These are phyloP conservation scores for Teratosphaeria epicoccoides DNA, from an alignment of 2,329 filamentous ascomycete genomes.

Conservation along the genomic window DNA sequence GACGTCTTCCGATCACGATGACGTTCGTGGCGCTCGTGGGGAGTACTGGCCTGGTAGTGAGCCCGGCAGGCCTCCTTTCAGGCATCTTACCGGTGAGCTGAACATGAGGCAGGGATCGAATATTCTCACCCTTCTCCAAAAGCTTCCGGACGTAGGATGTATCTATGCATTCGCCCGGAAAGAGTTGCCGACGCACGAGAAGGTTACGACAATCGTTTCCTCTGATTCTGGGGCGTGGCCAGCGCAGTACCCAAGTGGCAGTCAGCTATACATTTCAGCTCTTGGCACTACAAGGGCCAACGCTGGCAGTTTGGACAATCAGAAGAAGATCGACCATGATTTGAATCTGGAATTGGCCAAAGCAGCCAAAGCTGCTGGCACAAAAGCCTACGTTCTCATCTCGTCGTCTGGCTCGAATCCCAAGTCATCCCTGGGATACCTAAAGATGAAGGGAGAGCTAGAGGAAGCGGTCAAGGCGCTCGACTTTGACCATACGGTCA, in stretches of 20 bases:
- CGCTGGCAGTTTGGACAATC: constrained; percentile 66
- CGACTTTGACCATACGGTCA: constrained; percentile 67
- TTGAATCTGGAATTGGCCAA: constrained; percentile 70
- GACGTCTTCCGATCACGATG: too few relatives aligned
- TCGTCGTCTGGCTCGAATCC: constrained; percentile 46
- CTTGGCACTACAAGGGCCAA: constrained; percentile 68
- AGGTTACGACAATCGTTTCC: constrained; percentile 57
- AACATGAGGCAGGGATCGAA: constrained; percentile 49
- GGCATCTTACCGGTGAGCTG: constrained; percentile 15
- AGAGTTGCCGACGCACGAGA: constrained; percentile 43
- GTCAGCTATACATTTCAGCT: constrained; percentile 60
- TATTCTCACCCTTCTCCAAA: constrained; percentile 57
- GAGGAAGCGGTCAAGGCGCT: constrained; percentile 65
- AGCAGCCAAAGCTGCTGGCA: constrained; percentile 61
- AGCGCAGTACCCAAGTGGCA: constrained; percentile 46
- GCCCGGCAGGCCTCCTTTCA: constrained; percentile 11
- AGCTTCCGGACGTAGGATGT: constrained; percentile 41
- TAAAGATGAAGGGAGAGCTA: constrained; percentile 70
- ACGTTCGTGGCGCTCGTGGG: constrained; percentile 48
- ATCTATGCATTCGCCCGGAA: constrained; percentile 59
- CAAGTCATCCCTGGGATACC: constrained; percentile 45
- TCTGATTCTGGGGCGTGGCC: constrained; percentile 61
- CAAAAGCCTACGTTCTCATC: constrained; percentile 66
- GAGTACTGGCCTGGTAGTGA: constrained; percentile 51
- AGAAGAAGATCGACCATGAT: constrained; percentile 82